Base-by-base conservation (phyloP, 768 basidiomycete species). In the Suillus paluster region DNA sequence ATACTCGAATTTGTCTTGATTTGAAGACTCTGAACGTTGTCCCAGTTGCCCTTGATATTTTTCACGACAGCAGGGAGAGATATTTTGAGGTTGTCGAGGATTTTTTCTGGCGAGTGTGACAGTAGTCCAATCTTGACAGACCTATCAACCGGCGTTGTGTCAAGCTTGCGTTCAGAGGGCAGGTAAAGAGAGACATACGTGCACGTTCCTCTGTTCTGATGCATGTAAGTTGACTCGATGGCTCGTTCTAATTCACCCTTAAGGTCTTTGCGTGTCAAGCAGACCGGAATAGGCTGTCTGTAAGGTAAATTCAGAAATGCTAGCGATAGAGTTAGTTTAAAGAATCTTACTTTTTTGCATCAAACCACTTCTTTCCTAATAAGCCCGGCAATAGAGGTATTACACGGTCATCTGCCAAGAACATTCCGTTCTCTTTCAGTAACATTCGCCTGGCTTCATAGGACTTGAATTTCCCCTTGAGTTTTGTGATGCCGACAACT, bases 211-310 rank as follows among this genome's bases (percentile, higher is more conserved):
- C 86, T 87, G 60, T 95, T 94, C 77, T 95, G 92, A 74, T 95
- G 92, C 89, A 97, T 92, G 75, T 97, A 97, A 3, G 97, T 96
- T 12, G 95, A 95, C 5, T 89, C 89, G 66, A 99, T 88, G 19
- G 97, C 97, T 49, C 90, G 88, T 74, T 97, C 96, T 11, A 99
- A 84, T 70, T 98, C 95, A 52, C 82, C 84, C 74, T 98, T 99
- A 62, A 99, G 83, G 75, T 97, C 92, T 71, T 95, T 95, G 25
- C 90, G 86, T 12, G 84, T 88, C 57, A 99, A 74, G 66, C 86
- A 89, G n/a, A 99, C 97, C 1, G 97, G 95, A 36, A 98, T 93
- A 1, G 97, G 97, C 75, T 97, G 94, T 78, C 96, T 98, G 61
- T 6, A 63, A 54, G 23, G 21, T 55, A 8, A 55, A 42, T 11